Evolutionary conservation across 768 basidiomycete genomes (phyloP).

Genomic region (Trametes coccinea): DNA sequence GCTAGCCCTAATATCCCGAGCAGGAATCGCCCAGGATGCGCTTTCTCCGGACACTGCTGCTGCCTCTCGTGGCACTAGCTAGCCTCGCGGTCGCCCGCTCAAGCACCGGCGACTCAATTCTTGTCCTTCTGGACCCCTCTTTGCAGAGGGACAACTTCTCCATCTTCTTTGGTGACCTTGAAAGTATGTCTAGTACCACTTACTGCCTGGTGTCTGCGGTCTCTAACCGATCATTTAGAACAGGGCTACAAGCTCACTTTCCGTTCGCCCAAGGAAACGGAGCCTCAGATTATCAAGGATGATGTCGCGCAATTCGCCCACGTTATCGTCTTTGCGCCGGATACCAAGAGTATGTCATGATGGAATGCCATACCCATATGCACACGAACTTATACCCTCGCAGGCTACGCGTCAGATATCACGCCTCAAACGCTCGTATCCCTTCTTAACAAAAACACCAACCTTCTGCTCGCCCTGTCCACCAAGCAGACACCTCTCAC

Average conservation of each 20-base stretch:
- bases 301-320: conserved; percentile 80
- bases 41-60: conserved; percentile 20
- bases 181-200: conserved; percentile 48
- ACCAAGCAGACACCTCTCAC: conserved; percentile 72
- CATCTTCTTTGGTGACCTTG: conserved; percentile 77
- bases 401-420: conserved; percentile 59
- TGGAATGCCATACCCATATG: background rate
- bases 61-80: conserved; percentile 17
- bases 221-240: conserved; percentile 42
- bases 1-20: background rate
- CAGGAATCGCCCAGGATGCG: conserved; percentile 14
- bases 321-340: conserved; percentile 83
- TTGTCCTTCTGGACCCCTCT: conserved; percentile 79
- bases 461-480: conserved; percentile 82
- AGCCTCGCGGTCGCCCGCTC: conserved; percentile 39
- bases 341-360: conserved; percentile 70
- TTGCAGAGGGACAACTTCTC: conserved; percentile 71
- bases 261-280: conserved; percentile 75
- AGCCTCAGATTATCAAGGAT: conserved; percentile 64
- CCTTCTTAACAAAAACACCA: conserved; percentile 69
- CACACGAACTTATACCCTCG: background rate
- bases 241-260: conserved; percentile 87
- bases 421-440: conserved; percentile 78
- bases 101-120: conserved; percentile 79
- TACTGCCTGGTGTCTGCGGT: background rate